Base-by-base conservation (phyloP, 306 rosid species). In the Fagus sylvatica region DNA sequence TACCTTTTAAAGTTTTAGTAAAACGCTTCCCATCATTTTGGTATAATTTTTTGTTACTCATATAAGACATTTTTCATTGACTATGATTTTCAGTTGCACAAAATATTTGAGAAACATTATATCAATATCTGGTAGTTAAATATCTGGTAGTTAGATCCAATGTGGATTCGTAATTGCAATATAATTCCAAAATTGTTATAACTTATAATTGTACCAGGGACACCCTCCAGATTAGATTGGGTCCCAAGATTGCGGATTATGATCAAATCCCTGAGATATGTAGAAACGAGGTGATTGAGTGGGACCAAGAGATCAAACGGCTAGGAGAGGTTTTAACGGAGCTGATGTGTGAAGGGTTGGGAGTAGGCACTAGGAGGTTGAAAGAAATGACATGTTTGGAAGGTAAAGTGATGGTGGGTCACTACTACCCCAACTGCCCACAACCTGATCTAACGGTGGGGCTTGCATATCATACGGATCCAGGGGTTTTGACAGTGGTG, bases 361-460 rank as follows among this genome's bases (percentile, higher is more conserved):
- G 89, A 78, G 76, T 87, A 78, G 28, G 9, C 6, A 16, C 73
- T 22, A 70, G 54, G 40, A 76, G 83, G 77, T 51, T 82, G 28
- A 77, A 16, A 74, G 85, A 72, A 66, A 32, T 85, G 79, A 80
- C 78, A 22, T 79, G 80, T 60, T 48, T 66, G 53, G 89, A 80
- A 34, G 81, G 81, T 37, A 75, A 82, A 72, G 46, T 37, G n/a
- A 69, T 80, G 84, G 87, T 15, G 66, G 89, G 80, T 3, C 79
- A 87, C 70, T 85, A 80, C 79, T 87, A 87, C 40, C 84, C 87
- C n/a, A 9, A 7, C 46, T 88, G 87, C 68, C 88, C 88, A 6
- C 79, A 83, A 69, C 85, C 89, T 4, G 76, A 87, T 65, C 84
- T 75, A 16, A 85, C 91, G 78, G 78, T 85, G 13, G 87, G 91